Percentiles rank a stretch among this genome's conserved stretches.
These are phyloP conservation scores for Colletotrichum sidae DNA, from an alignment of 2,329 filamentous ascomycete species.

Conservation along the genomic window DNA sequence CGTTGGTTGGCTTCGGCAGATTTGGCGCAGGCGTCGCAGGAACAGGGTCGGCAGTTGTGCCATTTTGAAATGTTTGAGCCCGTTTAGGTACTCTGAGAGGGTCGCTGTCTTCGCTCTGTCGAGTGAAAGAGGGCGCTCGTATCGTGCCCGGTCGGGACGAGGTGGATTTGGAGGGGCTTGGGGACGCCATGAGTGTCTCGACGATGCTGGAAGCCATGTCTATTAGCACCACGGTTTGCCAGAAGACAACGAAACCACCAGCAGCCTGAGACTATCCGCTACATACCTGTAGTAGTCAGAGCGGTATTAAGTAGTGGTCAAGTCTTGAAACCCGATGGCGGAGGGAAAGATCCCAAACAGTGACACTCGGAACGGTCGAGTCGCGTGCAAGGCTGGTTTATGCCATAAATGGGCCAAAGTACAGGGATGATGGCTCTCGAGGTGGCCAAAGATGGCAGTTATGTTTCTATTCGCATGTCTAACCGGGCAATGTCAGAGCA, in stretches of 20 bases:
- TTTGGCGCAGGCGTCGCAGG: conserved; percentile 17
- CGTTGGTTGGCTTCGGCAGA: conserved; percentile 36
- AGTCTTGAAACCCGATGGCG: conserved; percentile 37
- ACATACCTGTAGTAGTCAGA: conserved; percentile 22
- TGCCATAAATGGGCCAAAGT: conserved; percentile 34
- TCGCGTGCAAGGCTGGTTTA: conserved; percentile 33
- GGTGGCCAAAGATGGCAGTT: conserved; percentile 33
- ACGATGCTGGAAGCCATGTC: conserved; percentile 33
- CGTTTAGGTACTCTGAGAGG: conserved; percentile 52
- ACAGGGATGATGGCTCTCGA: conserved; percentile 32
- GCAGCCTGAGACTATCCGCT: no score
- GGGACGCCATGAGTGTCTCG: conserved; percentile 48
- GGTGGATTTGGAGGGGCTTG: conserved; percentile 43
- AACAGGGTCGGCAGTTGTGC: conserved; percentile 44
- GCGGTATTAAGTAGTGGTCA: conserved; percentile 28
- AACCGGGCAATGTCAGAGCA: conserved; percentile 17
- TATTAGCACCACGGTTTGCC: conserved; percentile 14
- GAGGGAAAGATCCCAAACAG: conserved; percentile 35
- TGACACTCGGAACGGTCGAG: conserved; percentile 21
- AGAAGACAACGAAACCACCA: no score
- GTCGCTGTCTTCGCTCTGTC: conserved; percentile 46
- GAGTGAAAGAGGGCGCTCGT: conserved; percentile 46
- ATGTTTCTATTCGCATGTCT: conserved; percentile 35
- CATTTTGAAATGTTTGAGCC: conserved; percentile 60
- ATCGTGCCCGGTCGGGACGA: conserved; percentile 45